phyloP scores from a whole-genome alignment of 2,329 filamentous ascomycete genomes.

The Aspergillus aculeatus region DNA sequence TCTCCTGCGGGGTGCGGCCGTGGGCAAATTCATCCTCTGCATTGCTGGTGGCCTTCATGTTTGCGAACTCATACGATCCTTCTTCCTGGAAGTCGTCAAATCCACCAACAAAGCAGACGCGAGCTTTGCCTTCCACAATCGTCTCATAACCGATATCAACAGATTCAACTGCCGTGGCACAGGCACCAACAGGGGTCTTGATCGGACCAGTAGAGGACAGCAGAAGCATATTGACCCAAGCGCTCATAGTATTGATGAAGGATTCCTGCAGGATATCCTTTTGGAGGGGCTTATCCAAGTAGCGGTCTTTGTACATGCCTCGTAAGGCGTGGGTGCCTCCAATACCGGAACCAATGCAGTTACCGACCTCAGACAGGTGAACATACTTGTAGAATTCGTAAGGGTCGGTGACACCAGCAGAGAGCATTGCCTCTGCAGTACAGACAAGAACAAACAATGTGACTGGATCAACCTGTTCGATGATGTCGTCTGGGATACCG shows the following conservation, averaged over 20 bases:
- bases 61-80: conserved; percentile 98
- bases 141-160: conserved; percentile 98
- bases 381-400: conserved; percentile 99
- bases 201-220: conserved; percentile 96
- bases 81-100: conserved; percentile 99
- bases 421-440: conserved; percentile 85
- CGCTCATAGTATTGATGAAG: conserved; percentile 99
- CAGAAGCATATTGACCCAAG: conserved; percentile 99
- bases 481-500: conserved; percentile 95
- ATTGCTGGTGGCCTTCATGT: conserved; percentile 99
- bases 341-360: conserved; percentile 98
- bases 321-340: conserved; percentile 88
- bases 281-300: conserved; percentile 93
- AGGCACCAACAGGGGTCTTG: conserved; percentile 97
- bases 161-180: conserved; percentile 94
- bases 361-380: conserved; percentile 94
- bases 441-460: conserved; percentile 93
- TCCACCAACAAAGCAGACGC: conserved; percentile 94
- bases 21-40: conserved; percentile 94
- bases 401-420: conserved; percentile 93
- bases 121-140: conserved; percentile 96
- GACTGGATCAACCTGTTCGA: conserved; percentile 94
- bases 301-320: conserved; percentile 98
- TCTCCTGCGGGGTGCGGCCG: conserved; percentile 90
- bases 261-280: conserved; percentile 99